These are phyloP conservation scores for Cinnamomum chago DNA, from an alignment of 164 flowering plant genomes.

Conservation along the genomic window DNA sequence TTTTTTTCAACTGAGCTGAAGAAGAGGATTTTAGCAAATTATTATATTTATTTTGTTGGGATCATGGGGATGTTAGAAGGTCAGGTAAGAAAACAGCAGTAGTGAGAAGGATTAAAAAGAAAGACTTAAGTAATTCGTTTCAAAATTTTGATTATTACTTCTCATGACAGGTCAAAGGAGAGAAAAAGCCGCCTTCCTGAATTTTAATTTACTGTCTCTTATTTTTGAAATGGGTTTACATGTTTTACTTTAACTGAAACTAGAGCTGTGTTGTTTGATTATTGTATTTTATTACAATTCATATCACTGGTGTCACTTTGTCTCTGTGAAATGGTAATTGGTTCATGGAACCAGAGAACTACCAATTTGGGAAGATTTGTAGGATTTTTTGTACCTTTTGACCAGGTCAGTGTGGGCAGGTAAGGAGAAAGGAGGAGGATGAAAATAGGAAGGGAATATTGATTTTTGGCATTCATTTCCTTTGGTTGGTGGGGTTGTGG, in stretches of 20 bases:
- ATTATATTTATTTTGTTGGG: conserved; percentile 18
- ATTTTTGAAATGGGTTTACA: background rate
- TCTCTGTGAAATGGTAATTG: no score
- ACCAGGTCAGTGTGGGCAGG: background rate
- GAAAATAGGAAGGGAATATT: background rate
- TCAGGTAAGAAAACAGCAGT: background rate
- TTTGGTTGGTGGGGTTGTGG: background rate
- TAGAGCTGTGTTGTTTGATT: background rate
- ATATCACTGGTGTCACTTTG: background rate
- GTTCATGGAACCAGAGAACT: background rate
- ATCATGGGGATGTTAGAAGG: conserved; percentile 3
- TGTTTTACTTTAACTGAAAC: background rate
- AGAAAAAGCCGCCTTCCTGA: conserved; percentile 16
- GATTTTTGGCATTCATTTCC: background rate
- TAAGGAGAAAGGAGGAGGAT: no score
- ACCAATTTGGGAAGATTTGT: background rate
- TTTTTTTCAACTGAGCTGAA: conserved; percentile 14
- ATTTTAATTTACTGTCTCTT: background rate
- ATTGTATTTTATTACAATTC: background rate
- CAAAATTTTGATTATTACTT: conserved; percentile 13
- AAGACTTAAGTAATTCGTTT: conserved; percentile 10
- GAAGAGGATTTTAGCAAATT: conserved; percentile 11
- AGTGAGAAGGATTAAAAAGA: conserved; percentile 4
- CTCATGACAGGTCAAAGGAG: conserved; percentile 6
- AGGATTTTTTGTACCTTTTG: background rate